These are phyloP conservation scores for Penicillium verrucosum DNA, from an alignment of 2,329 filamentous ascomycete species.

Conservation along the genomic window DNA sequence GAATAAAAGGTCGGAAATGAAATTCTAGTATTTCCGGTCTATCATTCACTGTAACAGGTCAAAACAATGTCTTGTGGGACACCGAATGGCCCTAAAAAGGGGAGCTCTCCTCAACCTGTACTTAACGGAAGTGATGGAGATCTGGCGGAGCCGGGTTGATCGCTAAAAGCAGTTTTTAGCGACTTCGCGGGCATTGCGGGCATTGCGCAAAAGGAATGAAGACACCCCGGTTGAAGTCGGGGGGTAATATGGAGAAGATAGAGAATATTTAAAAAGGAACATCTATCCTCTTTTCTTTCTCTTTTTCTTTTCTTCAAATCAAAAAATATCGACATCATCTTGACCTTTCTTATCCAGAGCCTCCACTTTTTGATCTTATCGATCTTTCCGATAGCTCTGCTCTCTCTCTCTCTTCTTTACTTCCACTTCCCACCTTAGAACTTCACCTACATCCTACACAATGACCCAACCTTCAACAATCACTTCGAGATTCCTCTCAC, in stretches of 20 bases:
- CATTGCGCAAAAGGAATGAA: slow-evolving; percentile 10
- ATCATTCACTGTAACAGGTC: slow-evolving; percentile 10
- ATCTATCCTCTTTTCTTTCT: background rate
- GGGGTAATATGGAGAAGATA: background rate
- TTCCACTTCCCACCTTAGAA: background rate
- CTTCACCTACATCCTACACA: slow-evolving; percentile 7
- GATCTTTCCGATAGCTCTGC: slow-evolving; percentile 5
- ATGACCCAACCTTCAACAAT: slow-evolving; percentile 60
- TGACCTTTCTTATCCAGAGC: background rate
- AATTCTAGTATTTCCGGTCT: slow-evolving; percentile 12
- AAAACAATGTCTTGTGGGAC: slow-evolving; percentile 25
- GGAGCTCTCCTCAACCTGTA: slow-evolving; percentile 46
- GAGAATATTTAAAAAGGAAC: background rate
- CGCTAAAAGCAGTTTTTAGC: slow-evolving; percentile 50
- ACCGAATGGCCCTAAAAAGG: slow-evolving; percentile 24
- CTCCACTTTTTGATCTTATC: slow-evolving; percentile 20
- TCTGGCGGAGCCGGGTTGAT: slow-evolving; percentile 29
- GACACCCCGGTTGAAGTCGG: slow-evolving; percentile 11
- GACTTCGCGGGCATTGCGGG: slow-evolving; percentile 22
- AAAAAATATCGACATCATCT: background rate
- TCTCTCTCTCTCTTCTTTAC: slow-evolving; percentile 5
- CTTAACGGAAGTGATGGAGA: slow-evolving; percentile 44
- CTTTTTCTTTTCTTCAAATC: background rate
- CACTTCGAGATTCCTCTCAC: slow-evolving; percentile 71
- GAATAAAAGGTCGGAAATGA: background rate